Evolutionary conservation across 192 early-diverging fungal genomes (phyloP).

Genomic region (Mortierella alpina): DNA sequence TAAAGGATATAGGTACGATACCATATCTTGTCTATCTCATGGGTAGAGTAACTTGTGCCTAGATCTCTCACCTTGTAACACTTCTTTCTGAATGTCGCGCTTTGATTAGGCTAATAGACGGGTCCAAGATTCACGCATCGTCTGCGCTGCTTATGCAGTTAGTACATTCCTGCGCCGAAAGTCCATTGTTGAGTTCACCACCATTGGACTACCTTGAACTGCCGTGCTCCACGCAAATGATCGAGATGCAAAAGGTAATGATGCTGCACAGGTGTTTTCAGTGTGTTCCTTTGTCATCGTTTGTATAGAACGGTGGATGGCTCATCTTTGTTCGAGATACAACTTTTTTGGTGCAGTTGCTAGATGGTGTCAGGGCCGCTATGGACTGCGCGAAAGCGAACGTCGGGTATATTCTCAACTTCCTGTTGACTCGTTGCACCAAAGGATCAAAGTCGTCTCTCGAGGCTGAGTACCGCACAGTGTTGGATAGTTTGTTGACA

Average conservation of each 20-base stretch:
- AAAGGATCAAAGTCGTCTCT: constrained; percentile 58
- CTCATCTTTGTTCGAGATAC: not conserved
- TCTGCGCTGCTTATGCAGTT: constrained; percentile 48
- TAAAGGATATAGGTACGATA: constrained; percentile 59
- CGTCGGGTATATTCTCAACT: constrained; percentile 45
- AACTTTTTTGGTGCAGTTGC: constrained; percentile 1
- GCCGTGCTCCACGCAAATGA: constrained; percentile 4
- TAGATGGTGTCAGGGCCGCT: not conserved
- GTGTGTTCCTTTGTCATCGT: not conserved
- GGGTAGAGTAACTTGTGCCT: too few relatives aligned
- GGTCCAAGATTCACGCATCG: constrained; percentile 41
- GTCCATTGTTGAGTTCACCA: not conserved
- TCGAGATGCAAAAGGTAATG: constrained; percentile 31
- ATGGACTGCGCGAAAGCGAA: constrained; percentile 18
- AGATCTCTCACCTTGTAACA: not conserved
- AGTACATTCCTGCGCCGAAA: constrained; percentile 26
- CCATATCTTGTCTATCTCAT: too few relatives aligned
- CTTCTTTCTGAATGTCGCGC: not conserved
- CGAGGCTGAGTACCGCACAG: constrained; percentile 77
- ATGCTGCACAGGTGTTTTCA: not conserved
- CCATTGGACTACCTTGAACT: constrained; percentile 15
- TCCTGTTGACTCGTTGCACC: constrained; percentile 56
- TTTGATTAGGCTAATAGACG: constrained; percentile 26
- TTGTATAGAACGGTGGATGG: not conserved
- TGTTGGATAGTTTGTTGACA: constrained; percentile 78